phyloP scores from a whole-genome alignment of 2,329 filamentous ascomycete species.

The Cercospora berteroae region DNA sequence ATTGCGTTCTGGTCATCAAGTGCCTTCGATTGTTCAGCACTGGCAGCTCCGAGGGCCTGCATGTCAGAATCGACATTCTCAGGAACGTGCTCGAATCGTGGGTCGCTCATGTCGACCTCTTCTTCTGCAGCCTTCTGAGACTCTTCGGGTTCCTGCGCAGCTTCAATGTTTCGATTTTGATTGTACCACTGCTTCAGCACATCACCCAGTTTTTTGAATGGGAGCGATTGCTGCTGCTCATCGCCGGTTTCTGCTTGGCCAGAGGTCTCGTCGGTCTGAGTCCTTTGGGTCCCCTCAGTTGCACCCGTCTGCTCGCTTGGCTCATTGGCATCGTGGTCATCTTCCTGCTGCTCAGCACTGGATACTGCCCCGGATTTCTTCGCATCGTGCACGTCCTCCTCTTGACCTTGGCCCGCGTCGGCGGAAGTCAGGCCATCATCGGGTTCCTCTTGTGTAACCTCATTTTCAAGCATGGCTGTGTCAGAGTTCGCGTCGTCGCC shows the following conservation, averaged over 20 bases:
- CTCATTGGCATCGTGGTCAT: slow-evolving; percentile 27
- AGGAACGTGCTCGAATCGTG: slow-evolving; percentile 91
- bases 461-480: slow-evolving; percentile 40
- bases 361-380: slow-evolving; percentile 42
- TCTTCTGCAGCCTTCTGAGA: slow-evolving; percentile 50
- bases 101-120: slow-evolving; percentile 63
- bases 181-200: slow-evolving; percentile 90
- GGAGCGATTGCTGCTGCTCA: slow-evolving; percentile 51
- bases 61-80: slow-evolving; percentile 81
- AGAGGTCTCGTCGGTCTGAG: slow-evolving; percentile 19
- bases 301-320: slow-evolving; percentile 26
- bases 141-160: slow-evolving; percentile 49
- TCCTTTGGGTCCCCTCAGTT: slow-evolving; percentile 26
- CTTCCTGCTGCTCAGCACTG: slow-evolving; percentile 37
- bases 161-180: slow-evolving; percentile 77
- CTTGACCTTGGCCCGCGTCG: slow-evolving; percentile 44
- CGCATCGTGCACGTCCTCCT: slow-evolving; percentile 39
- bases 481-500: slow-evolving; percentile 43
- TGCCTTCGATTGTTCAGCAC: slow-evolving; percentile 79
- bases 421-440: slow-evolving; percentile 49
- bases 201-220: slow-evolving; percentile 93
- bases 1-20: slow-evolving; percentile 84
- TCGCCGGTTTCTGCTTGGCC: slow-evolving; percentile 22
- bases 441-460: slow-evolving; percentile 41
- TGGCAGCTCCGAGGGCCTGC: slow-evolving; percentile 85